These are phyloP conservation scores for Tetrahymena malaccensis DNA, from an alignment of 73 alveolate species.

Conservation along the genomic window DNA sequence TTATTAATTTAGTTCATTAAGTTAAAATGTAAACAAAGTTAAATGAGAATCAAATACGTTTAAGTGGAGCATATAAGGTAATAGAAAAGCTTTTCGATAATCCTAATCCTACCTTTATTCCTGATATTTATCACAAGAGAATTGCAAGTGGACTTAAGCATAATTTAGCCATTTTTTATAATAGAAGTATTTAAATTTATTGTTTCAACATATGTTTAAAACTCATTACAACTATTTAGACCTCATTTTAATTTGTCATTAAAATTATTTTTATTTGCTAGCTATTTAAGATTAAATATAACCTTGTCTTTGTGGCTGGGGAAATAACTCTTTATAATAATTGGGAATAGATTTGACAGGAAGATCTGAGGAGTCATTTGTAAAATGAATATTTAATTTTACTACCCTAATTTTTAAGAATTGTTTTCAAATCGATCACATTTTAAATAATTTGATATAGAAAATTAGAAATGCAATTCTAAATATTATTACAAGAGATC, in stretches of 20 bases:
- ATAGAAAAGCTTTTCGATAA: not conserved
- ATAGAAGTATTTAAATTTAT: not conserved
- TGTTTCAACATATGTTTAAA: not conserved
- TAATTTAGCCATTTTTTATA: not conserved
- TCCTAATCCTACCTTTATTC: not conserved
- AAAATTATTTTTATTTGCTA: not conserved
- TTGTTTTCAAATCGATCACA: not conserved
- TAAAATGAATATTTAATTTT: not conserved
- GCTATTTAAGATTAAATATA: not conserved
- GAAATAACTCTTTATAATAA: conserved; percentile 4
- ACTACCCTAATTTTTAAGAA: no score
- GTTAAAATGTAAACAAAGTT: not conserved
- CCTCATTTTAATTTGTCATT: no score
- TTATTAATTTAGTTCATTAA: not conserved
- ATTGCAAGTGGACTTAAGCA: not conserved
- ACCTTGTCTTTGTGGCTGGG: conserved; percentile 26
- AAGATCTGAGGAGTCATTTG: not conserved
- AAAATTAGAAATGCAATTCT: not conserved
- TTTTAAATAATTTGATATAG: conserved; percentile 2
- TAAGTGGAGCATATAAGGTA: not conserved
- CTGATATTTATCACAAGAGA: not conserved
- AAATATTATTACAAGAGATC: not conserved
- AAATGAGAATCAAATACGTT: not conserved
- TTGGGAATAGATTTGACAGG: conserved; percentile 13
- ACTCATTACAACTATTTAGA: no score